A percentile compares a stretch with the other conserved stretches of the same genome.
phyloP scores from a whole-genome alignment of 2,329 filamentous ascomycete species.

The Sarocladiaceae sp. region DNA sequence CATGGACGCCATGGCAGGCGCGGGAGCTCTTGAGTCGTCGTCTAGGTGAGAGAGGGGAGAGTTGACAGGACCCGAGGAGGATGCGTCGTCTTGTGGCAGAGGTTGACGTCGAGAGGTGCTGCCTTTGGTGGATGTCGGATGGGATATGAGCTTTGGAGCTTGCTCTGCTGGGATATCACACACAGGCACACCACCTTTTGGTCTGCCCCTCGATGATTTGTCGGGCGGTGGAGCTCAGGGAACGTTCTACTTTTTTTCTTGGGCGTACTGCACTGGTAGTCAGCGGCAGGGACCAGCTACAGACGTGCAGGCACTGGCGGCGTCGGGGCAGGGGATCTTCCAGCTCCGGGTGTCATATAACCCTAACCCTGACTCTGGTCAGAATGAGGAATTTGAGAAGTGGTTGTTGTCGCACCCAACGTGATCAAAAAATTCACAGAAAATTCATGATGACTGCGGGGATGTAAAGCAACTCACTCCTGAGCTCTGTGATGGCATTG shows the following conservation, averaged over 20 bases:
- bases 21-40: constrained; percentile 9
- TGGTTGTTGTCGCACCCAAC: no score
- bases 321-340: constrained; percentile 6
- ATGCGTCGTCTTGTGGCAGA: not conserved
- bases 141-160: no score
- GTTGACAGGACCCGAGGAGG: no score
- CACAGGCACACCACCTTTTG: constrained; percentile 6
- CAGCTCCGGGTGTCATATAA: constrained; percentile 3
- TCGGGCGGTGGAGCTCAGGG: no score
- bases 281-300: no score
- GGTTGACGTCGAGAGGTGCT: not conserved
- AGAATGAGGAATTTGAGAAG: no score
- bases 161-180: constrained; percentile 1
- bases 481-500: no score
- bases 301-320: no score
- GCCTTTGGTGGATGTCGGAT: not conserved
- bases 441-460: no score
- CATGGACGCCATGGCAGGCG: constrained; percentile 73
- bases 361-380: no score
- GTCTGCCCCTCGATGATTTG: constrained; percentile 9
- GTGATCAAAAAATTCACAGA: no score
- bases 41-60: constrained; percentile 1
- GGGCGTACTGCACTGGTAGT: not conserved
- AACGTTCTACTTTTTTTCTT: constrained; percentile 8
- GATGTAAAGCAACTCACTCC: no score